Percentiles rank a stretch among this genome's conserved stretches.
Conservation (phyloP, 768 basidiomycete species). For the Tricholoma flavovirens region DNA sequence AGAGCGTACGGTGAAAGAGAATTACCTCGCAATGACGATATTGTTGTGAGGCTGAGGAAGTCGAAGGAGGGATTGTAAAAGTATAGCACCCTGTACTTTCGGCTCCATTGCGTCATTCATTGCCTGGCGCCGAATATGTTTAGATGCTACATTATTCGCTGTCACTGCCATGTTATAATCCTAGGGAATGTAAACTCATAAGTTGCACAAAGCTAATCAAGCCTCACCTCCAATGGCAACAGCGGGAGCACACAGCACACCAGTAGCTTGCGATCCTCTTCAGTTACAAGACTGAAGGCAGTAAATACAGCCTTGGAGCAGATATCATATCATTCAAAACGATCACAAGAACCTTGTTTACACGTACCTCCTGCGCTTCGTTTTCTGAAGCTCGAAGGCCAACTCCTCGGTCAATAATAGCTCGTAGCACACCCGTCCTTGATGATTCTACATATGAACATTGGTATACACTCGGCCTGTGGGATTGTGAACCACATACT, state of each 20-base stretch:
- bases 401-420: constrained; percentile 64
- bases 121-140: constrained; percentile 12
- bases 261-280: constrained; percentile 45
- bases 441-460: constrained; percentile 44
- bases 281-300: constrained; percentile 50
- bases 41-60: constrained; percentile 63
- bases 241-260: constrained; percentile 66
- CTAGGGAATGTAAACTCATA: constrained; percentile 8
- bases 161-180: constrained; percentile 15
- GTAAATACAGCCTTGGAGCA: constrained; percentile 48
- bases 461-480: not conserved
- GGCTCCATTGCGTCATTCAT: constrained; percentile 45
- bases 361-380: constrained; percentile 52
- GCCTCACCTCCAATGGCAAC: constrained; percentile 42
- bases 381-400: constrained; percentile 40
- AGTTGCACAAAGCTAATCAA: not conserved
- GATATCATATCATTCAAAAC: constrained; percentile 6
- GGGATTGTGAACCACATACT: constrained; percentile 42
- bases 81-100: constrained; percentile 77
- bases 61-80: constrained; percentile 78
- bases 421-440: constrained; percentile 73
- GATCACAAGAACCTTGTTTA: not conserved
- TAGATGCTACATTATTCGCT: not conserved
- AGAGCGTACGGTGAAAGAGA: not conserved
- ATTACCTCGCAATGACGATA: constrained; percentile 65